phyloP scores from a whole-genome alignment of 2,329 filamentous ascomycete species.

The Sporothrix euskadiensis region DNA sequence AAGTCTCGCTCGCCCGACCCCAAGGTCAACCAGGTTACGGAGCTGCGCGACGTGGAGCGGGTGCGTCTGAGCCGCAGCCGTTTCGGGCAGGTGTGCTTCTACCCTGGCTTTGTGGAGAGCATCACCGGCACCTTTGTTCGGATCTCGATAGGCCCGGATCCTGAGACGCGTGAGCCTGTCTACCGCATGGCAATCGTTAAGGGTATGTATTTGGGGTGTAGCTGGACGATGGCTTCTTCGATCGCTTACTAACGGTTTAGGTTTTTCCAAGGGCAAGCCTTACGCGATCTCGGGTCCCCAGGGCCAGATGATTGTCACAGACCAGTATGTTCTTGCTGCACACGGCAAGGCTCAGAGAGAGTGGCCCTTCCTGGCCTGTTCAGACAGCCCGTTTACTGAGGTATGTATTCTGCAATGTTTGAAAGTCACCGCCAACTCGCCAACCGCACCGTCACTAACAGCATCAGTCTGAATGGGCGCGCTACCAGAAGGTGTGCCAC shows the following conservation, averaged over 20 bases:
- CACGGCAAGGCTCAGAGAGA: slow-evolving; percentile 82
- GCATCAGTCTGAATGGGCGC: slow-evolving; percentile 70
- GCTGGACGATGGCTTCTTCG: background rate
- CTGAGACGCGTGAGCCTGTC: slow-evolving; percentile 68
- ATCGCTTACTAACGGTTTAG: background rate
- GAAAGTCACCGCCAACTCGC: background rate
- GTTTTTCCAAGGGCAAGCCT: slow-evolving; percentile 73
- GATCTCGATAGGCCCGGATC: slow-evolving; percentile 77
- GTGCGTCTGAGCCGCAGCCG: slow-evolving; percentile 80
- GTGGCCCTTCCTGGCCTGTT: slow-evolving; percentile 89
- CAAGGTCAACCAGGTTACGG: slow-evolving; percentile 68
- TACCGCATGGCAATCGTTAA: slow-evolving; percentile 91
- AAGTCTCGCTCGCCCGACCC: slow-evolving; percentile 55
- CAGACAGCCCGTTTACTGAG: slow-evolving; percentile 68
- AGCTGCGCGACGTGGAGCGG: slow-evolving; percentile 79
- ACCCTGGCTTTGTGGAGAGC: slow-evolving; percentile 80
- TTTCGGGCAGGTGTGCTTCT: slow-evolving; percentile 90
- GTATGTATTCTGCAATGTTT: background rate
- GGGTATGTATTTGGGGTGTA: slow-evolving; percentile 50
- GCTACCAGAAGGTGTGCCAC: slow-evolving; percentile 73
- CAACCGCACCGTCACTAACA: background rate
- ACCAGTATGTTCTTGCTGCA: slow-evolving; percentile 78
- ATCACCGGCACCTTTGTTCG: slow-evolving; percentile 84
- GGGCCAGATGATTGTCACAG: slow-evolving; percentile 76
- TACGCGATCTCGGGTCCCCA: slow-evolving; percentile 78